A percentile compares a stretch with the other conserved stretches of the same genome.
Evolutionary conservation across 176 grass and related monocot species (phyloP).

Genomic region (Avena insularis): DNA sequence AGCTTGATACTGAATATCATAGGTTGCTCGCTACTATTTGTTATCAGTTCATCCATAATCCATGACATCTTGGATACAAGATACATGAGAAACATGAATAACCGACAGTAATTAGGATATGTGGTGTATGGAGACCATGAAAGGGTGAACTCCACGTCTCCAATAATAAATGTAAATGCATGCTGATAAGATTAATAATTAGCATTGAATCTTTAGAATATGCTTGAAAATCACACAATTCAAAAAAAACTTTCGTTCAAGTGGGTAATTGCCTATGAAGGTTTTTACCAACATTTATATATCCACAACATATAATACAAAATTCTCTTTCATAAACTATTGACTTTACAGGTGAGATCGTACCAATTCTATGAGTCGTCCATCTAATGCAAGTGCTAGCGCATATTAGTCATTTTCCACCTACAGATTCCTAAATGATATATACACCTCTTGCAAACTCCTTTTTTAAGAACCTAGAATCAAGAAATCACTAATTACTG

Average conservation of each 20-base stretch:
- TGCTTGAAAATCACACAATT: constrained; percentile 27
- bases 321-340: not conserved
- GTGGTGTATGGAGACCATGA: constrained; percentile 7
- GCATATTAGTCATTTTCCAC: no score
- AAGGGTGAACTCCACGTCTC: constrained; percentile 1
- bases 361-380: constrained; percentile 67
- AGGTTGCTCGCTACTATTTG: constrained; percentile 5
- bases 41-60: constrained; percentile 23
- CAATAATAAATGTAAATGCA: constrained; percentile 1
- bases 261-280: constrained; percentile 11
- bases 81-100: not conserved
- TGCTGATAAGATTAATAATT: not conserved
- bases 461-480: no score
- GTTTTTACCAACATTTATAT: not conserved
- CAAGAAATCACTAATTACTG: no score
- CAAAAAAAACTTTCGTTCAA: not conserved
- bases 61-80: constrained; percentile 12
- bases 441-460: no score
- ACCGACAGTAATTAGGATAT: not conserved
- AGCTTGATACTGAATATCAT: constrained; percentile 78
- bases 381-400: not conserved
- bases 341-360: constrained; percentile 82
- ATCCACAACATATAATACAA: not conserved
- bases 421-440: no score
- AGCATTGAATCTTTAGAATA: constrained; percentile 17